phyloP scores from a whole-genome alignment of 352 stramenopile genomes.

The Phytopythium montanum region DNA sequence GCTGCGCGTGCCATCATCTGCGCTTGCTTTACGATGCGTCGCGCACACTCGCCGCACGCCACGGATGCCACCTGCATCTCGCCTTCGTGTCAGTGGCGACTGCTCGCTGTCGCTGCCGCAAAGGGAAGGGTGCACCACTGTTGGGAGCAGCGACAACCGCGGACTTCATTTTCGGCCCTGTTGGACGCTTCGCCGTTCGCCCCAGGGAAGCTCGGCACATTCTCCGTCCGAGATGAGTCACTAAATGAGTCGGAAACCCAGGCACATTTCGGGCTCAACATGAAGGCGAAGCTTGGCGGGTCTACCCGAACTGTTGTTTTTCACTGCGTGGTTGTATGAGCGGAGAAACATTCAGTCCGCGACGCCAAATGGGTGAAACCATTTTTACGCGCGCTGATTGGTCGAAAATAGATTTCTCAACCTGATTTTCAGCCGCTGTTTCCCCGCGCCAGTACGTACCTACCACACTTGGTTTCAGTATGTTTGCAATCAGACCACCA shows the following conservation, averaged over 20 bases:
- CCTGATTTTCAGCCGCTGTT: constrained; percentile 1
- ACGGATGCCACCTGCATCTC: not conserved
- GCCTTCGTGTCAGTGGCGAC: not conserved
- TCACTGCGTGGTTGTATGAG: not conserved
- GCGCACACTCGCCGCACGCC: not conserved
- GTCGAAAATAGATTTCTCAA: not conserved
- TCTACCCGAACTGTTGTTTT: not conserved
- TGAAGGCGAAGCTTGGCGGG: too few species aligned
- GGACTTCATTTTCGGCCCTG: not conserved
- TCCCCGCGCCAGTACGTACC: not conserved
- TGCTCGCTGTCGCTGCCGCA: not conserved
- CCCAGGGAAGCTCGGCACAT: not conserved
- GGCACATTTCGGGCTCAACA: too few species aligned
- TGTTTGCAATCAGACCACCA: constrained; percentile 1
- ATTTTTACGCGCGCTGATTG: not conserved
- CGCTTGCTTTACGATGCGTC: not conserved
- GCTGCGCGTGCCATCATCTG: not conserved
- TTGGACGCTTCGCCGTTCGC: not conserved
- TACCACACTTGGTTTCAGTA: not conserved
- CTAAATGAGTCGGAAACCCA: too few species aligned
- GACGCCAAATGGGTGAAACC: not conserved
- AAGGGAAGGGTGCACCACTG: too few species aligned
- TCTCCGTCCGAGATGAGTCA: too few species aligned
- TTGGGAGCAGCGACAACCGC: not conserved
- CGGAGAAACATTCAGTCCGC: not conserved